Base-by-base conservation (phyloP, 2,329 filamentous ascomycete genomes). In the Diplodia corticola region DNA sequence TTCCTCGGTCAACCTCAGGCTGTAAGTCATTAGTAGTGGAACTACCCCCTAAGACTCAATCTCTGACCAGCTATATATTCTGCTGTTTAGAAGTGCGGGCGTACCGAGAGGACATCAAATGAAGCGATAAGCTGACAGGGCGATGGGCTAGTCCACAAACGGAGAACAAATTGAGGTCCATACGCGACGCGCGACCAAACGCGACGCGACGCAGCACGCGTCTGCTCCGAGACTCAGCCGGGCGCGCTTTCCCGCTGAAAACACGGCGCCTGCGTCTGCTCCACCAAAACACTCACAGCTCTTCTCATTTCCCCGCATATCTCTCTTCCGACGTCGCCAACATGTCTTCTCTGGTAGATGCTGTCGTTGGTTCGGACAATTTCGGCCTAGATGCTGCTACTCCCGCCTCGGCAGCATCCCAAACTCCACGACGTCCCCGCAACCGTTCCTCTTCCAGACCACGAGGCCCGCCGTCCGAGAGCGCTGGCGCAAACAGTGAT, bases 371-470 rank as follows among this genome's bases (percentile, higher is more conserved):
- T 35, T 85, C 83, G 15, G 83, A 83, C 67, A 73, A 74, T 63
- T 68, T 73, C 49, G 71, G 71, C 48, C 68, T 76, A n/a, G 68
- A 69, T 30, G 66, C 68, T 40, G 75, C 75, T 64, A 75, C 78
- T 61, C 71, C 76, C 61, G 73, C 78, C 63, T 73, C 77, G 44
- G 75, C 77, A 72, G 71, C 77, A 70, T 67, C 72, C 67, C 72
- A 77, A 30, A 71, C 72, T 70, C 69, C 76, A 59, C 75, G 75
- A 67, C 76, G 74, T 40, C 73, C 78, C 37, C 76, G 75, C 51
- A 74, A 73, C 69, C 82, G 79, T 33, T 82, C 80, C 12, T 88
- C 86, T 64, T 86, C 85, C 44, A 80, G 85, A 66, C 85, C 85
- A 26, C 80, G 84, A 65, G 82, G 82, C 35, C 81, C 81, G 35